A percentile compares a stretch with the other conserved stretches of the same genome.
Evolutionary conservation across 192 early-diverging fungal genomes (phyloP).

Genomic region (Allomyces arbusculus): DNA sequence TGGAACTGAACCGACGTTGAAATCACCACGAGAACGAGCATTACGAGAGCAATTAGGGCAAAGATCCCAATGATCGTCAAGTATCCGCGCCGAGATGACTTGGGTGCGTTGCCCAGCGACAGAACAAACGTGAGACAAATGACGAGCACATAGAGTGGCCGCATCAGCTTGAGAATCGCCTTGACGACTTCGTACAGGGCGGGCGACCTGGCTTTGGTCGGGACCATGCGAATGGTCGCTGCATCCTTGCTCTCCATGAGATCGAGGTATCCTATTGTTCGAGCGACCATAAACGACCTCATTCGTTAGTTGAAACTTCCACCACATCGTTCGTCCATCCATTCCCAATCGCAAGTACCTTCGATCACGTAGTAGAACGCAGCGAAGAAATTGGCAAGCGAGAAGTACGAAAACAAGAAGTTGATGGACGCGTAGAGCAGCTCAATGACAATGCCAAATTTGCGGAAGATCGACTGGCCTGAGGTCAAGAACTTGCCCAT

Average conservation of each 20-base stretch:
- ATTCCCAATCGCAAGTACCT: no score
- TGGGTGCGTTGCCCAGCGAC: constrained; percentile 86
- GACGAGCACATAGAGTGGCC: constrained; percentile 52
- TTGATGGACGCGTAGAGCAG: constrained; percentile 63
- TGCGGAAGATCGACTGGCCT: constrained; percentile 49
- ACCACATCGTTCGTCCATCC: no score
- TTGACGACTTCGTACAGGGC: constrained; percentile 19
- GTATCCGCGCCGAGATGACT: constrained; percentile 68
- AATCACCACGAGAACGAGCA: constrained; percentile 48
- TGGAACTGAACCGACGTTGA: constrained; percentile 33
- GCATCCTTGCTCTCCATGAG: constrained; percentile 7
- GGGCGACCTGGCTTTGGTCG: background rate
- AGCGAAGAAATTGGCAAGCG: constrained; percentile 2
- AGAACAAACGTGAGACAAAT: constrained; percentile 67
- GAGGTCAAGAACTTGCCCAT: constrained; percentile 57
- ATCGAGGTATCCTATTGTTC: background rate
- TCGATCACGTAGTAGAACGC: constrained; percentile 1
- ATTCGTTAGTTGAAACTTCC: no score
- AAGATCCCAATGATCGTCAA: constrained; percentile 56
- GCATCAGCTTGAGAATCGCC: constrained; percentile 44
- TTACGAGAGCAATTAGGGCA: constrained; percentile 61
- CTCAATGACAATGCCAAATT: constrained; percentile 52
- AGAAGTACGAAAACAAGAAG: constrained; percentile 32
- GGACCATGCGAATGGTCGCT: constrained; percentile 1
- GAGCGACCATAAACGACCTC: no score